phyloP scores from a whole-genome alignment of 2,329 filamentous ascomycete species.

The Penicillium vulpinum region DNA sequence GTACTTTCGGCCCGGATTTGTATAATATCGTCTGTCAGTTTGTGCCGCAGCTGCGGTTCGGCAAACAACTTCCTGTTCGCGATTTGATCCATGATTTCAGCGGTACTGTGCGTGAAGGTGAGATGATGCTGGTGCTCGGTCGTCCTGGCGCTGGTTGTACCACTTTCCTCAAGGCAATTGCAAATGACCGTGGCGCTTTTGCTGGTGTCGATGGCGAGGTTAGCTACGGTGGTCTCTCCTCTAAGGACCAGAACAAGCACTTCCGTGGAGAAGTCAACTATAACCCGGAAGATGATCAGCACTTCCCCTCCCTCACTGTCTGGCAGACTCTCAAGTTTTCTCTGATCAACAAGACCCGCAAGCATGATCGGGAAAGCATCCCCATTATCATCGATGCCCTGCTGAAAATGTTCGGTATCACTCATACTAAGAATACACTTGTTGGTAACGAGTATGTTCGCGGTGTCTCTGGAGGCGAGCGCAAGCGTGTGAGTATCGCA shows the following conservation, averaged over 20 bases:
- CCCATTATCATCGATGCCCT: conserved; percentile 69
- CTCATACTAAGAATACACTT: conserved; percentile 70
- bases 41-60: conserved; percentile 52
- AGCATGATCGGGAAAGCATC: conserved; percentile 63
- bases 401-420: conserved; percentile 75
- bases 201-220: conserved; percentile 68
- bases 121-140: conserved; percentile 73
- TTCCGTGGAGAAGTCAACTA: conserved; percentile 78
- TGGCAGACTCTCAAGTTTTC: conserved; percentile 77
- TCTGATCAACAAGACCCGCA: conserved; percentile 72
- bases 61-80: conserved; percentile 51
- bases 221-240: conserved; percentile 69
- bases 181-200: conserved; percentile 67
- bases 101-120: conserved; percentile 65
- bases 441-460: conserved; percentile 73
- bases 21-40: conserved; percentile 63
- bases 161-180: conserved; percentile 74
- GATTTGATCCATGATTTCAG: conserved; percentile 66
- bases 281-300: conserved; percentile 73
- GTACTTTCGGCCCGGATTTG: conserved; percentile 78
- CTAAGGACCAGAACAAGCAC: conserved; percentile 64
- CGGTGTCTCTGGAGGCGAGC: conserved; percentile 76
- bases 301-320: conserved; percentile 72
- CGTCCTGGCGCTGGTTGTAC: conserved; percentile 73
- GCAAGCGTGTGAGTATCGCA: conserved; percentile 77